Conservation (phyloP, 768 basidiomycete genomes). For the Atractiella rhizophila region DNA sequence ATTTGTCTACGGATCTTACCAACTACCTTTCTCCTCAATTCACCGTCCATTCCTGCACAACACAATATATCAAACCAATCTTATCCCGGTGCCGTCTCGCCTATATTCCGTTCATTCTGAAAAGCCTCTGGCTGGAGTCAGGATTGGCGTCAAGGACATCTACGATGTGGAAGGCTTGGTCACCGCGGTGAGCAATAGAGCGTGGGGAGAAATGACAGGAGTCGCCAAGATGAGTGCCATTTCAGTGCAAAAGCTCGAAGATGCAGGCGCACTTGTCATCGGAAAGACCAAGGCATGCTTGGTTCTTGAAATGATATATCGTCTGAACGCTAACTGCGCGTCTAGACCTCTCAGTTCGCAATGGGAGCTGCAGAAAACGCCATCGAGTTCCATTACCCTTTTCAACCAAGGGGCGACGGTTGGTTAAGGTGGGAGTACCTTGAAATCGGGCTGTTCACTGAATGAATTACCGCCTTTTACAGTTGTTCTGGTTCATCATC, state of each 20-base stretch:
- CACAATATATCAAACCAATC: too few relatives aligned
- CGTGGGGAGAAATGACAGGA: constrained; percentile 21
- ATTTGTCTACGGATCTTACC: too few relatives aligned
- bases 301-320: constrained; percentile 14
- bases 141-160: constrained; percentile 31
- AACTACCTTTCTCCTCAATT: too few relatives aligned
- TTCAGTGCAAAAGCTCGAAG: constrained; percentile 27
- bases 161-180: constrained; percentile 24
- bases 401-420: constrained; percentile 18
- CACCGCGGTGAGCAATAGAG: constrained; percentile 24
- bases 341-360: neutral
- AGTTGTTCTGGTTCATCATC: too few relatives aligned
- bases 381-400: constrained; percentile 13
- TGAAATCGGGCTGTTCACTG: too few relatives aligned
- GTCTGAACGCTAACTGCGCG: neutral
- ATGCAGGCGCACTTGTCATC: constrained; percentile 30
- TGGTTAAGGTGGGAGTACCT: too few relatives aligned
- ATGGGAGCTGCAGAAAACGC: neutral
- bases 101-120: constrained; percentile 19
- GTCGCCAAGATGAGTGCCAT: constrained; percentile 23
- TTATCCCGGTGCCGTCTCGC: constrained; percentile 32
- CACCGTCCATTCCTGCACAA: too few relatives aligned
- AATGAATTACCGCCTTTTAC: too few relatives aligned
- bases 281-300: constrained; percentile 30
- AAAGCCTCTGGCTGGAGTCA: constrained; percentile 26